Evolutionary conservation across 2,329 filamentous ascomycete species (phyloP).

Genomic region (Stachybotrys echinatus): DNA sequence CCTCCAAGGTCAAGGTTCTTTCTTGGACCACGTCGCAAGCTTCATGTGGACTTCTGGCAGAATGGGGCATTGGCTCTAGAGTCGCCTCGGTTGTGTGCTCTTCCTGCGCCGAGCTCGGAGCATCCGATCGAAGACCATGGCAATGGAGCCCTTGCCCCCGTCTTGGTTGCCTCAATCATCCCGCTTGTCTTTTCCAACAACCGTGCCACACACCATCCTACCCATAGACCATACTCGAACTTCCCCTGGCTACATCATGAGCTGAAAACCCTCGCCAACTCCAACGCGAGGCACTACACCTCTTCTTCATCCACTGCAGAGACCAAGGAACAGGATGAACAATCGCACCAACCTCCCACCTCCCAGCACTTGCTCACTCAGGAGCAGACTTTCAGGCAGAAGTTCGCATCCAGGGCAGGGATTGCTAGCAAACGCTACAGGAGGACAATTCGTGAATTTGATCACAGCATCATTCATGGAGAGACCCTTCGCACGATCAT

Average conservation of each 20-base stretch:
- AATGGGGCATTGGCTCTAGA: slow-evolving; percentile 48
- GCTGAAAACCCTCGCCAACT: not conserved
- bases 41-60: slow-evolving; percentile 49
- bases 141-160: slow-evolving; percentile 14
- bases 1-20: slow-evolving; percentile 31
- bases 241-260: not conserved
- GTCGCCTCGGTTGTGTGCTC: slow-evolving; percentile 35
- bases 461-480: not conserved
- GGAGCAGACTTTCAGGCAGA: not conserved
- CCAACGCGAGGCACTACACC: not conserved
- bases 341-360: not conserved
- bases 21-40: slow-evolving; percentile 33
- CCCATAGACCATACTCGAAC: slow-evolving; percentile 23
- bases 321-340: not conserved
- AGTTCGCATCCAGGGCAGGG: no score
- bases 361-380: no score
- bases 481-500: not conserved
- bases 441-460: no score
- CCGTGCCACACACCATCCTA: slow-evolving; percentile 33
- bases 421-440: no score
- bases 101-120: not conserved
- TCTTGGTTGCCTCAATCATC: slow-evolving; percentile 40
- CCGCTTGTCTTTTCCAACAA: slow-evolving; percentile 55
- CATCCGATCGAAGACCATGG: slow-evolving; percentile 8
- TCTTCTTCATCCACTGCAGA: not conserved